Base-by-base conservation (phyloP, 129 eudicot genomes). In the Flaveria trinervia region DNA sequence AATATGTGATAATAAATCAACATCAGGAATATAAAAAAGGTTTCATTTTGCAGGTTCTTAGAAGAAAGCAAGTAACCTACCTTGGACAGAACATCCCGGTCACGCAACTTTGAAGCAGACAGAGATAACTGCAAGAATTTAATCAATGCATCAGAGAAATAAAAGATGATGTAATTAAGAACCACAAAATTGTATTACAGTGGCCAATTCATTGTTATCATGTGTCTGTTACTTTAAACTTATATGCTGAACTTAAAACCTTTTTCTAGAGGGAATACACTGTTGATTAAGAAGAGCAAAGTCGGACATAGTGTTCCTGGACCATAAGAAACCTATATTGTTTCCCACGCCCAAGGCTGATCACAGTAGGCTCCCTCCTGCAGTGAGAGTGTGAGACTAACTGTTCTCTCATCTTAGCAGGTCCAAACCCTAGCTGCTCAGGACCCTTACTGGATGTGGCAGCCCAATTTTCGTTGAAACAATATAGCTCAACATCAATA, bases 11-110 rank as follows among this genome's bases (percentile, higher is more conserved):
- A 12, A 68, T n/a, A 44, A 45, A 20, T 68, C 39, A 22, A 44
- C 17, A 68, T 17, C 3, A 8, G 16, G 71, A 66, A 66, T 36
- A 66, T 60, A 39, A 41, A 62, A 62, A 48, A 17, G 7, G 13
- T 36, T 13, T 15, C 23, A 18, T 30, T 46, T 23, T 22, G 60
- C 22, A 62, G 39, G 36, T 72, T 49, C 72, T 59, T 49, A 65
- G 9, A 73, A 26, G 43, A 23, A 57, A 33, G 59, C 26, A 76
- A 77, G 60, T 17, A 75, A 74, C 83, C 26, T 70, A 94, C 99
- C 97, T 94, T 94, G 81, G 97, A 94, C 78, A 94, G 89, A 81
- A 94, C 87, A 49, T 94, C 99, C 77, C 96, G 83, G 76, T 94
- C 92, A 77, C 90, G 92, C 83, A 94, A 88, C 62, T 86, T 87